Evolutionary conservation across 2,329 filamentous ascomycete genomes (phyloP), one percentile per base, ranked within the genome.

Genomic region (Pseudocercospora crystallina): DNA sequence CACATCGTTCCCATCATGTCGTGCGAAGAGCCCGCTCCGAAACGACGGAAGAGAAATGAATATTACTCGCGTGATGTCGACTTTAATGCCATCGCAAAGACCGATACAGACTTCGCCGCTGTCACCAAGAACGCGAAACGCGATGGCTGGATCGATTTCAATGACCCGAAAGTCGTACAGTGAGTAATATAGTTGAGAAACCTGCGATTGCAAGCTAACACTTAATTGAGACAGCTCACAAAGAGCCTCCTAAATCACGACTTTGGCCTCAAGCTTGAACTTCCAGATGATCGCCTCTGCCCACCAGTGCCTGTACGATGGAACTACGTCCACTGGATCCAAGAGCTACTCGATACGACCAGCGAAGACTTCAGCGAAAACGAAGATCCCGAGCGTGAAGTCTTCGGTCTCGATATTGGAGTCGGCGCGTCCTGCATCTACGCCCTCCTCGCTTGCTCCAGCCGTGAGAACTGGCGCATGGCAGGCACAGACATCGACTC

Each of bases 341-440:
- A 95, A 63, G 78, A 80, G 2, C 79, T 99, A 0, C 67, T 97
- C 5, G 90, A 95, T 63, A 85, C 83, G 1, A 86, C 85, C 0
- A 73, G 73, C 7, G 73, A 77, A 39, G 74, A 73, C 0, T 85
- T 69, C 53, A 61, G 65, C 13, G 56, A 64, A 30, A 44, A 35
- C 11, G 56, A 82, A 58, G 75, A 83, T 47, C 67, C 73, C 0
- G 71, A 78, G 2, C 73, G 80, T n/a, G 71, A 77, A 36, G 75
- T 90, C 2, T 67, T 79, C 0, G 91, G 92, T 0, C 39, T 51
- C 15, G 58, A 65, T 30, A 83, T 80, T 55, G 94, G 94, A 35
- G 95, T 90, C 1, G 94, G 94, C 2, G 89, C 92, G 12, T 95
- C 89, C 60, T 86, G 86, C 61, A 95, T 99, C 61, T 99, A 97